phyloP scores from a whole-genome alignment of 768 basidiomycete genomes.

The Auricularia cornea region DNA sequence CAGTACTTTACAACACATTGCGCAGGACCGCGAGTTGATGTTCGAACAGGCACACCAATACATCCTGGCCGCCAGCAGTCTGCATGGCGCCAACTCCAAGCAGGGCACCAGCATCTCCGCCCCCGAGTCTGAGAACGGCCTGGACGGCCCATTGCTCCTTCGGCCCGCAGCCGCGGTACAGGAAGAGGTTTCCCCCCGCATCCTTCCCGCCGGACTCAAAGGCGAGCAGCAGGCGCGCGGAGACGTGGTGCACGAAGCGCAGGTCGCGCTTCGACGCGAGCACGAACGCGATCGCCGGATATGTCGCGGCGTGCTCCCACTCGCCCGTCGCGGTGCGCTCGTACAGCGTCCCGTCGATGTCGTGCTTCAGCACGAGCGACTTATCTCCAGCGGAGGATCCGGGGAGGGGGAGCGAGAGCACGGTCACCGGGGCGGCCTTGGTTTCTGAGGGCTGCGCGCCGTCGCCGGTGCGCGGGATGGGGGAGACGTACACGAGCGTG shows the following conservation, averaged over 20 bases:
- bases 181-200: constrained; percentile 75
- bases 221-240: constrained; percentile 52
- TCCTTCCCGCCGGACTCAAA: constrained; percentile 70
- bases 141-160: constrained; percentile 67
- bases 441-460: constrained; percentile 28
- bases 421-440: constrained; percentile 31
- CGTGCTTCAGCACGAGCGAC: constrained; percentile 58
- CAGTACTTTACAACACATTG: constrained; percentile 20
- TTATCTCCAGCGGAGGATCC: constrained; percentile 24
- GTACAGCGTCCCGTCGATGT: constrained; percentile 52
- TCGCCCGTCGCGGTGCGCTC: constrained; percentile 19
- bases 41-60: constrained; percentile 70
- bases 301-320: constrained; percentile 80
- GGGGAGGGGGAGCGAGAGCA: constrained; percentile 69
- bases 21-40: constrained; percentile 58
- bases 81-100: constrained; percentile 61
- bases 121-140: constrained; percentile 67
- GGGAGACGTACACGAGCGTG: constrained; percentile 47
- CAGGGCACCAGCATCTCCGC: constrained; percentile 61
- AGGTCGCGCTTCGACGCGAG: constrained; percentile 88
- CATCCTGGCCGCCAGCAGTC: constrained; percentile 21
- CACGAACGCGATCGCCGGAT: constrained; percentile 86
- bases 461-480: constrained; percentile 30
- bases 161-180: constrained; percentile 54
- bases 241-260: constrained; percentile 73